phyloP scores from a whole-genome alignment of 345 rosid species.

The Crucihimalaya himalaica region DNA sequence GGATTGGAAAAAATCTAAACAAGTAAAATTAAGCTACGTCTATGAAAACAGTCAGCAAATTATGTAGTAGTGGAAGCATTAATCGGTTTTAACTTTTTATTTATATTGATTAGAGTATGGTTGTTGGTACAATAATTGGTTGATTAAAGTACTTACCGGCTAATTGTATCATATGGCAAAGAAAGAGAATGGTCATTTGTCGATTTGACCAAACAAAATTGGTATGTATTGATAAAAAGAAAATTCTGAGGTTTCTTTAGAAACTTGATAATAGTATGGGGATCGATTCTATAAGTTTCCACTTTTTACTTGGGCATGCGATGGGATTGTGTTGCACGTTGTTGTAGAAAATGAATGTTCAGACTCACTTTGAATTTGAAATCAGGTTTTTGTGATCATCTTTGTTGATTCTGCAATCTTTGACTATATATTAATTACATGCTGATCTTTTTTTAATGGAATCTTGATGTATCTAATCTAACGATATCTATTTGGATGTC shows the following conservation, averaged over 20 bases:
- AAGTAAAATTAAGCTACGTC: background rate
- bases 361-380: conserved; percentile 18
- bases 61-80: background rate
- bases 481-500: conserved; percentile 28
- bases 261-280: background rate
- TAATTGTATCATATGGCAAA: conserved; percentile 2
- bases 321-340: conserved; percentile 27
- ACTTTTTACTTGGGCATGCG: conserved; percentile 2
- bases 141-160: conserved; percentile 17
- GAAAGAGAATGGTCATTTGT: conserved; percentile 2
- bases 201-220: conserved; percentile 9
- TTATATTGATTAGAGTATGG: background rate
- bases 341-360: conserved; percentile 13
- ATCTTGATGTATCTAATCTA: conserved; percentile 30
- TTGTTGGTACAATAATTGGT: background rate
- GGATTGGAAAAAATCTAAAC: background rate
- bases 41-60: background rate
- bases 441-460: background rate
- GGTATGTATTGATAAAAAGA: background rate
- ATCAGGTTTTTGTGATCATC: conserved; percentile 15
- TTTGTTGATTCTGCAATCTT: conserved; percentile 38
- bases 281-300: conserved; percentile 12
- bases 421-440: conserved; percentile 37
- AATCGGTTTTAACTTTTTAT: background rate
- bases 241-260: background rate